Base-by-base conservation (phyloP, 306 rosid species). In the Biancaea sappan region DNA sequence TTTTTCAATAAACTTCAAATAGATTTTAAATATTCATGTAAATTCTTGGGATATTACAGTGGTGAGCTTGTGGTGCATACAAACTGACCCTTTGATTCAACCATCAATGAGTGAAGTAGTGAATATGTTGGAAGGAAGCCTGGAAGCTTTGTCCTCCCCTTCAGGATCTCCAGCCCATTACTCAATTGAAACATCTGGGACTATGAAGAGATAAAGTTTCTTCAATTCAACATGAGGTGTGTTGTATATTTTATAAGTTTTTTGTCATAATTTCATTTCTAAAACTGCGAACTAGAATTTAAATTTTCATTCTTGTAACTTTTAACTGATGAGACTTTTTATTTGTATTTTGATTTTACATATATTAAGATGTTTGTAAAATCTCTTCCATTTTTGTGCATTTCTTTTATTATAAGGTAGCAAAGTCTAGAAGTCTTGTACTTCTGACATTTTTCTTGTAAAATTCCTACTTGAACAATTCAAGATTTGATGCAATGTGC, bases 101-200 rank as follows among this genome's bases (percentile, higher is more conserved):
- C 84, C 81, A 8, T 3, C 74, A 5, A 82, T 74, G 83, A 70
- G 16, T 5, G 9, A 13, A 74, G 83, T 63, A 2, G 75, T 79
- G 11, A 73, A 75, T 3, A 83, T 69, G 86, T 8, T 83, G 28
- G 81, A 66, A 59, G 84, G 83, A 2, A 75, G 76, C 29, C 3
- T 66, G 40, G 82, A 72, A 4, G 59, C 69, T 4, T 72, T 58
- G 31, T 64, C 19, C 31, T 79, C 81, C 14, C 64, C 81, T 4
- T 34, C 73, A 50, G 37, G 32, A 13, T 64, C 79, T n/a, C 19
- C 29, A 6, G 6, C 18, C 11, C 1, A 24, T 12, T 8, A 0
- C 52, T 63, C 54, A 34, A 15, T 54, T 62, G 16, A 40, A 43
- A 62, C 68, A 62, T 9, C n/a, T 4, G 31, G 37, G 18, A 62